A percentile compares a stretch with the other conserved stretches of the same genome.
phyloP scores from a whole-genome alignment of 208 protist genomes.

The Angomonas desouzai region DNA sequence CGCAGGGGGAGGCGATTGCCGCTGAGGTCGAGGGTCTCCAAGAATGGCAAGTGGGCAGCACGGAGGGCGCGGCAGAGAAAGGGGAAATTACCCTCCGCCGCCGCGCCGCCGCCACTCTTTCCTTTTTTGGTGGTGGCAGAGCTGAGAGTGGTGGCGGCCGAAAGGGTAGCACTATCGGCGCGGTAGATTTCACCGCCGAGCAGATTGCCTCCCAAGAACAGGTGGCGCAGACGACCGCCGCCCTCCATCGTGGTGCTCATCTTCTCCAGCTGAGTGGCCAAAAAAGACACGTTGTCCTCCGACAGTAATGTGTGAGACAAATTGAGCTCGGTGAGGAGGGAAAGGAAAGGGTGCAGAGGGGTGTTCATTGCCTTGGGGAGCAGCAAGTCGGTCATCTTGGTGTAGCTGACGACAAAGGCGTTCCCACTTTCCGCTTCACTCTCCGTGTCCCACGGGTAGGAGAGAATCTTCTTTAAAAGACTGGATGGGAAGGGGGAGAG shows the following conservation, averaged over 20 bases:
- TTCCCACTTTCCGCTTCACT: neutral
- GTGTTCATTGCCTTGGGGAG: neutral
- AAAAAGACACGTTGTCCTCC: constrained; percentile 12
- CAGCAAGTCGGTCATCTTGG: neutral
- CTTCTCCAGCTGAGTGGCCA: constrained; percentile 19
- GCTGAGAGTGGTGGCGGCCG: constrained; percentile 11
- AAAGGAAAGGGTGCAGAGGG: neutral
- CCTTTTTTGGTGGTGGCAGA: constrained; percentile 27
- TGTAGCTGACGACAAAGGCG: neutral
- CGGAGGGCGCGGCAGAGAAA: constrained; percentile 67
- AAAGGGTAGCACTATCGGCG: neutral
- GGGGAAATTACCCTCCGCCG: constrained; percentile 28
- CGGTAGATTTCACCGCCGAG: constrained; percentile 8
- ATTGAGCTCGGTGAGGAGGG: neutral
- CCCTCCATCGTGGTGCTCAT: constrained; percentile 37
- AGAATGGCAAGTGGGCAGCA: constrained; percentile 31
- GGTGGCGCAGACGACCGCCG: constrained; percentile 25
- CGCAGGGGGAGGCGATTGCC: constrained; percentile 48
- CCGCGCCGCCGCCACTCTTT: constrained; percentile 12
- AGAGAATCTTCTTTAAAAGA: constrained; percentile 4
- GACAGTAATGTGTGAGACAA: constrained; percentile 9
- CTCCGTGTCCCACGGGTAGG: neutral
- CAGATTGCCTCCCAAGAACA: constrained; percentile 42
- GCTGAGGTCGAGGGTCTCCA: constrained; percentile 51
- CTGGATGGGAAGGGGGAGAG: neutral